Percentiles rank a stretch among this genome's conserved stretches.
Conservation (phyloP, 306 rosid genomes). For the Gleditsia sinensis region DNA sequence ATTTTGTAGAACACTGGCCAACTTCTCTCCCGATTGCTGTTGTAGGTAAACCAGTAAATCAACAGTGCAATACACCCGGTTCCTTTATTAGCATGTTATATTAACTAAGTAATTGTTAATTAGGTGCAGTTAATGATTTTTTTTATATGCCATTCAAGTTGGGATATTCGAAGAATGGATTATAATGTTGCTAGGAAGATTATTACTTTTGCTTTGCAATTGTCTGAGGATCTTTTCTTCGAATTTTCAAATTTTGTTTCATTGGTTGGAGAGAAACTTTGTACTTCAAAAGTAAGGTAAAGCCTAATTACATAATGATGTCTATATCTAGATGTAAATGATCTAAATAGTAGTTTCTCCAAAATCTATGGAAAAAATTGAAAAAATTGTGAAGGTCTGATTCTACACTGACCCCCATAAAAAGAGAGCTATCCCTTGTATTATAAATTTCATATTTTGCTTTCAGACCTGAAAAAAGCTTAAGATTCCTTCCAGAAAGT, state of each 20-base stretch:
- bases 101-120: constrained; percentile 41
- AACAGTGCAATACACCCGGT: constrained; percentile 27
- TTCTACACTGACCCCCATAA: too few relatives aligned
- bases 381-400: too few relatives aligned
- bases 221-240: constrained; percentile 58
- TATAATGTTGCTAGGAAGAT: constrained; percentile 60
- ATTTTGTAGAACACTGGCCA: constrained; percentile 62
- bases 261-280: constrained; percentile 63
- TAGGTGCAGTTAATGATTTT: constrained; percentile 75
- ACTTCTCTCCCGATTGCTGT: constrained; percentile 64
- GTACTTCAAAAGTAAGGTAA: constrained; percentile 60
- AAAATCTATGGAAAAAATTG: neutral
- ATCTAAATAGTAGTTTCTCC: too few relatives aligned
- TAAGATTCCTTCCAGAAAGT: neutral
- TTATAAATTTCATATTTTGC: constrained; percentile 16
- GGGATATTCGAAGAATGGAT: constrained; percentile 65
- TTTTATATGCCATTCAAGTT: constrained; percentile 75
- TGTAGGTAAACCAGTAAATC: constrained; percentile 75
- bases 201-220: constrained; percentile 59
- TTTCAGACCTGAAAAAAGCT: neutral
- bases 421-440: neutral
- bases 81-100: constrained; percentile 13
- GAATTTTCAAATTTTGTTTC: constrained; percentile 67
- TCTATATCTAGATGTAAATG: neutral
- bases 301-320: neutral